These are phyloP conservation scores for Citrus sinensis DNA, from an alignment of 345 rosid species.

Conservation along the genomic window DNA sequence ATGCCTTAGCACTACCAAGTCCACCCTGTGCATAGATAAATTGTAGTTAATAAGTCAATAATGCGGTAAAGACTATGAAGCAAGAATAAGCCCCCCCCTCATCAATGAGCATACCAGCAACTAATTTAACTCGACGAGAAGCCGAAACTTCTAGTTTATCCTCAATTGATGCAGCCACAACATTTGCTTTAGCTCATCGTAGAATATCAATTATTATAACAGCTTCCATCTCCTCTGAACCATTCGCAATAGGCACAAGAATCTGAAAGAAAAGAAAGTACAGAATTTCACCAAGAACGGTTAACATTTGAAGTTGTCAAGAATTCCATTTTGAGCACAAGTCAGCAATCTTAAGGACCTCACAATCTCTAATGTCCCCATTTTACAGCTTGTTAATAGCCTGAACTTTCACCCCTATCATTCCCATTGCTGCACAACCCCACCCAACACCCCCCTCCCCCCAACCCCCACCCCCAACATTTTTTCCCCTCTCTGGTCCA, in stretches of 20 bases:
- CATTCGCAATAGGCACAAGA: conserved; percentile 88
- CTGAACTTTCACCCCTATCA: too few relatives aligned
- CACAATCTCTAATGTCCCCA: neutral
- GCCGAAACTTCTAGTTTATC: conserved; percentile 71
- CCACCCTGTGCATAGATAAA: conserved; percentile 59
- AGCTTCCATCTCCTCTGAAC: conserved; percentile 97
- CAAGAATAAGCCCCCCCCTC: conserved; percentile 21
- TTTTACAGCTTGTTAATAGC: too few relatives aligned
- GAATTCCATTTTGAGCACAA: neutral
- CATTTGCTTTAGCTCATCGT: conserved; percentile 76
- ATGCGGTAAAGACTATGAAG: neutral
- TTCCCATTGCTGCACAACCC: too few relatives aligned
- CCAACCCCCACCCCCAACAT: too few relatives aligned
- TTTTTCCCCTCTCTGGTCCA: too few relatives aligned
- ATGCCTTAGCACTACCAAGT: conserved; percentile 89
- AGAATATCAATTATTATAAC: conserved; percentile 70
- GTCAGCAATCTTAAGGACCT: neutral
- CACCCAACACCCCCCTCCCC: neutral
- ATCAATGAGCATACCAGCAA: conserved; percentile 78
- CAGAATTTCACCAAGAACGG: neutral
- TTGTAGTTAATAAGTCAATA: neutral
- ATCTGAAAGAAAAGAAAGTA: conserved; percentile 41
- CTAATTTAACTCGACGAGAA: conserved; percentile 80
- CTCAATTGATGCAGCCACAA: conserved; percentile 82
- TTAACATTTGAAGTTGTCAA: neutral